Evolutionary conservation across 1,284 basidiomycete species (phyloP).

Genomic region (Ceratobasidium sp.): DNA sequence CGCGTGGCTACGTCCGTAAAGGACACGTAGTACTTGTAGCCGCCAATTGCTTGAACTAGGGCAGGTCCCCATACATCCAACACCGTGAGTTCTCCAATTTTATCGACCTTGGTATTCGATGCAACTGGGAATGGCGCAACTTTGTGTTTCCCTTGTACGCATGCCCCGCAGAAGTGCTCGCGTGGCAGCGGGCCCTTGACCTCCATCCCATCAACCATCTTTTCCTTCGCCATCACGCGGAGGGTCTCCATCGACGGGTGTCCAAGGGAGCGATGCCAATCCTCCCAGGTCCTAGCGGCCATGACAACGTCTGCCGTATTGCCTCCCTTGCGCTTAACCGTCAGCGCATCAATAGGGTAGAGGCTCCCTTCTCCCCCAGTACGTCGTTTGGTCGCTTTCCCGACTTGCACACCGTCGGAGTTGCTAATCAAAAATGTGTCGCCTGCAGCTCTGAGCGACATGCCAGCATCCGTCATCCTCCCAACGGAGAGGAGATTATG

Average conservation of each 20-base stretch:
- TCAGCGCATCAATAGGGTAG: background rate
- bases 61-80: constrained; percentile 54
- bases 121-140: background rate
- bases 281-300: background rate
- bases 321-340: background rate
- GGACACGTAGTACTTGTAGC: constrained; percentile 52
- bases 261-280: background rate
- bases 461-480: background rate
- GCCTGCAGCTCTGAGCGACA: background rate
- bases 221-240: constrained; percentile 4
- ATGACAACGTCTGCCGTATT: background rate
- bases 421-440: background rate
- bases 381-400: constrained; percentile 3
- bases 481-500: constrained; percentile 12
- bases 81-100: constrained; percentile 51
- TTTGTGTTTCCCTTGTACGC: constrained; percentile 10
- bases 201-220: constrained; percentile 14
- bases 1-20: constrained; percentile 45
- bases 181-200: background rate
- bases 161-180: constrained; percentile 6
- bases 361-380: background rate
- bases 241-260: background rate
- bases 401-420: background rate
- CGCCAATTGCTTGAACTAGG: constrained; percentile 45
- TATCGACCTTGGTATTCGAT: background rate